Evolutionary conservation across 1,139 yeast species (phyloP), one percentile per base, ranked within the genome.

Genomic region (Yamadazyma aaseri): DNA sequence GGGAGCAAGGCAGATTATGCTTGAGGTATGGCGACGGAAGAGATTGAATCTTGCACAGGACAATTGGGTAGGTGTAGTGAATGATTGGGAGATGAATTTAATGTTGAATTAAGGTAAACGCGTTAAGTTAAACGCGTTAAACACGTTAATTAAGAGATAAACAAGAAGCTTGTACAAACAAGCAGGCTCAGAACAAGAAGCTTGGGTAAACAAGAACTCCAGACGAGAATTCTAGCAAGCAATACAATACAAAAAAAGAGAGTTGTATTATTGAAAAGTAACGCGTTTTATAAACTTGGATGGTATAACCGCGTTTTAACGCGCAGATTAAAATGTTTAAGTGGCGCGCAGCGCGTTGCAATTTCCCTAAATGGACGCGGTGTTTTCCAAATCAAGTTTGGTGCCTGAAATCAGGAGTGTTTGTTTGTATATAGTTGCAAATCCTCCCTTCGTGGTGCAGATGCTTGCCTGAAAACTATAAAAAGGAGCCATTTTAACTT

Each of bases 11-110:
- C 87, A 81, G 51, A 84, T 86, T 31, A 82, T 87, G 82, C 65
- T 81, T 41, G 96, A 86, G 53, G 94, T 86, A 2, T 86, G 96
- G 96, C 60, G 89, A 39, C 65, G 95, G 29, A 76, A 86, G 47
- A 65, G 77, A 35, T 70, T 71, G 49, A 73, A 73, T 25, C 81
- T 74, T 37, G 65, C 70, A 17, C 66, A 76, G 35, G 85, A 76
- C 45, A 79, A 79, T 45, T 87, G 95, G 96, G 79, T 81, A 40
- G 78, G 85, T 36, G 90, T 86, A 18, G 75, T 84, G 32, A 72
- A 73, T 32, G 95, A 86, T 45, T 85, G 94, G 94, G 89, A 82
- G 50, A 83, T 86, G 76, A 84, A 83, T 49, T 71, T 86, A 40
- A 84, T 86, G 92, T 62, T 86, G 45, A 73, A 76, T 35, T 80